Evolutionary conservation across 139 green algal species (phyloP).

Genomic region (Zygnema circumcarinatum): DNA sequence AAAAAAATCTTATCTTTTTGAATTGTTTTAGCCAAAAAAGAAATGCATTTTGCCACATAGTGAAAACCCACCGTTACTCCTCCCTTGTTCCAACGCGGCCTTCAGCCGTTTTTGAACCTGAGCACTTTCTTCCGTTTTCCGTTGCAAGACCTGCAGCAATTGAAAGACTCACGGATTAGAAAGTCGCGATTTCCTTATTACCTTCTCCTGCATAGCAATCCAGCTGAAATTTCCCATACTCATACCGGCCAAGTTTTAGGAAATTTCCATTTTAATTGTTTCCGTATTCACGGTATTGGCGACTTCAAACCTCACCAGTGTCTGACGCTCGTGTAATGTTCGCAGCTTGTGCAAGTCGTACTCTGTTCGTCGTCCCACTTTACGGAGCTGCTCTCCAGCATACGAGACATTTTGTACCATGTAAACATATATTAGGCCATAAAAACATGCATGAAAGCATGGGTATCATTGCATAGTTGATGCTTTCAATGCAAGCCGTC

Average conservation of each 20-base stretch:
- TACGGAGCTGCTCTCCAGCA: constrained; percentile 62
- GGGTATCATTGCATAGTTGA: no score
- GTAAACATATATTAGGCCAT: neutral
- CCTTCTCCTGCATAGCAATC: no score
- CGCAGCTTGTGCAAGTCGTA: constrained; percentile 75
- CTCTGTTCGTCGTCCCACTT: constrained; percentile 58
- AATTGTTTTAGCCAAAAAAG: no score
- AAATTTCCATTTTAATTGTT: no score
- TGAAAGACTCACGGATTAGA: neutral
- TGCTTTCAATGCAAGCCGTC: no score
- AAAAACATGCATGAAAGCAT: neutral
- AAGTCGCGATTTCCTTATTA: neutral
- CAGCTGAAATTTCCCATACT: no score
- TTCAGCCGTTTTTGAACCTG: constrained; percentile 73
- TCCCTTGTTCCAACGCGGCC: neutral
- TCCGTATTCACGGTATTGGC: no score
- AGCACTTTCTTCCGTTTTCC: constrained; percentile 91
- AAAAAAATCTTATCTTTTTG: no score
- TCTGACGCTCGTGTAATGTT: constrained; percentile 77
- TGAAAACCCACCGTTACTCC: neutral
- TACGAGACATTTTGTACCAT: neutral
- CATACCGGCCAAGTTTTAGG: no score
- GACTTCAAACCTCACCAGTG: constrained; percentile 41
- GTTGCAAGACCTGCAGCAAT: constrained; percentile 77
- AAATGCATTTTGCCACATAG: no score